Evolutionary conservation across 345 rosid species (phyloP).

Genomic region (Arabidopsis arenosa): DNA sequence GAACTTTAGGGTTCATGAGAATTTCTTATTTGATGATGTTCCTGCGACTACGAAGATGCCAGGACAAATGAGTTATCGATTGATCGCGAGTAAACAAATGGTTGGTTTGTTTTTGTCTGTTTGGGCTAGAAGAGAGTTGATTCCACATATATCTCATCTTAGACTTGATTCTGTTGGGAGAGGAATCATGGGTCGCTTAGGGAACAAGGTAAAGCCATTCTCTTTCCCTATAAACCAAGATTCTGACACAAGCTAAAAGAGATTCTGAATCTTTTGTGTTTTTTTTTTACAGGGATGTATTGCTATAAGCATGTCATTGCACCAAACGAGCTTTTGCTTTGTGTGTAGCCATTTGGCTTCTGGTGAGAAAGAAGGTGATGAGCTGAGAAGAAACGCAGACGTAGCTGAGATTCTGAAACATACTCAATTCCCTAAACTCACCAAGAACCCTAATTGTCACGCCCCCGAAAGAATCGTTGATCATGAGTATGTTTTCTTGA

Average conservation of each 20-base stretch:
- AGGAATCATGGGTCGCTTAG: slow-evolving; percentile 93
- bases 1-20: slow-evolving; percentile 46
- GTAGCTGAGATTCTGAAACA: slow-evolving; percentile 79
- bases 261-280: not conserved
- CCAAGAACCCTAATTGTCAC: slow-evolving; percentile 59
- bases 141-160: slow-evolving; percentile 88
- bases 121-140: slow-evolving; percentile 83
- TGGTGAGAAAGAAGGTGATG: slow-evolving; percentile 97
- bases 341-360: slow-evolving; percentile 96
- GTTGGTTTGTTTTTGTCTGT: slow-evolving; percentile 91
- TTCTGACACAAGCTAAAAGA: not conserved
- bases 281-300: slow-evolving; percentile 72
- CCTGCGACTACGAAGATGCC: slow-evolving; percentile 43
- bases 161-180: slow-evolving; percentile 79
- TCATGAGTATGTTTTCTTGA: slow-evolving; percentile 68
- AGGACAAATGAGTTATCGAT: slow-evolving; percentile 55
- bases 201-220: slow-evolving; percentile 72
- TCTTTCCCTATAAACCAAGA: not conserved
- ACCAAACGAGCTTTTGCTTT: slow-evolving; percentile 91
- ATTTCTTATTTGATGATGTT: slow-evolving; percentile 43
- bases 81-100: slow-evolving; percentile 92
- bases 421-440: slow-evolving; percentile 74
- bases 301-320: slow-evolving; percentile 90
- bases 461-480: slow-evolving; percentile 76
- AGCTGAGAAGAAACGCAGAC: slow-evolving; percentile 84